Percentiles rank a stretch among this genome's conserved stretches.
Conservation (phyloP, 345 rosid genomes). For the Eucalyptus paniculata region DNA sequence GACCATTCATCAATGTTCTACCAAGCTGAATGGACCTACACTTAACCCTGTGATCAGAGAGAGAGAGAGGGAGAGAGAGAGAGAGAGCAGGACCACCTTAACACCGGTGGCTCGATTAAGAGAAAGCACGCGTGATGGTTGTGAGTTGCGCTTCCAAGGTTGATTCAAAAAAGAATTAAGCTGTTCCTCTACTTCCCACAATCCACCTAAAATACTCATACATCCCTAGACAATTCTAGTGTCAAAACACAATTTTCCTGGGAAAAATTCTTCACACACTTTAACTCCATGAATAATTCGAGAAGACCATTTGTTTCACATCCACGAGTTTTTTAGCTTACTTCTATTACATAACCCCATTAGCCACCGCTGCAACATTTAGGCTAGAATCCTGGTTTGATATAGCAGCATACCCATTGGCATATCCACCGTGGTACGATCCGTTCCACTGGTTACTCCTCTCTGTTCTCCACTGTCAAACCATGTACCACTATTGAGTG, state of each 20-base stretch:
- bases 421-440: slow-evolving; percentile 52
- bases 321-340: not conserved
- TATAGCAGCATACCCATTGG: slow-evolving; percentile 35
- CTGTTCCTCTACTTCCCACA: not conserved
- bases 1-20: not conserved
- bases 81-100: not conserved
- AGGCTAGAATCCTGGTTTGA: slow-evolving; percentile 19
- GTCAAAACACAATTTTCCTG: not conserved
- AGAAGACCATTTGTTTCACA: not conserved
- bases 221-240: not conserved
- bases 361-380: slow-evolving; percentile 51
- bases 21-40: not conserved
- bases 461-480: slow-evolving; percentile 72
- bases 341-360: slow-evolving; percentile 45
- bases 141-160: not conserved
- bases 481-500: not conserved
- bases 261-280: not conserved
- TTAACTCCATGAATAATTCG: not conserved
- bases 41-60: not conserved
- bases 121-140: not conserved
- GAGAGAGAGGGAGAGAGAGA: not conserved
- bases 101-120: not conserved
- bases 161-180: not conserved
- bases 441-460: slow-evolving; percentile 67
- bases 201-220: not conserved